Evolutionary conservation across 2,329 filamentous ascomycete species (phyloP), one percentile per base, ranked within the genome.

Genomic region (Fusarium acutatum): DNA sequence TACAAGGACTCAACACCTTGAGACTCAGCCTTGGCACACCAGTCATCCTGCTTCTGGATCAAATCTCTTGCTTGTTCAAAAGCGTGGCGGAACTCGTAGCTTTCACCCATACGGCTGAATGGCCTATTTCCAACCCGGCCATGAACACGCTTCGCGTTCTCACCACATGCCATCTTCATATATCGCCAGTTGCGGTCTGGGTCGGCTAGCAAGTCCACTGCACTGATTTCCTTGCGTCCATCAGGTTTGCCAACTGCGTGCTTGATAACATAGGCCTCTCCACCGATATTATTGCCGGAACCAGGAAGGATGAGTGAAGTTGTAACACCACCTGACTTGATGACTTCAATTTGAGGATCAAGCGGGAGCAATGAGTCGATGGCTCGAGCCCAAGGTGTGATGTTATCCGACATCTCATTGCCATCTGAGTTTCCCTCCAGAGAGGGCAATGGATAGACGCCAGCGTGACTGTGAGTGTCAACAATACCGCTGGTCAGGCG

Each of bases 141-240:
- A 67, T 92, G 91, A 2, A 89, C 82, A 2, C 86, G 82, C 82
- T 92, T 92, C 4, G 91, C 84, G 75, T 93, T 93, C 81, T 93
- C 91, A 40, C 91, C 91, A 72, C 91, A 93, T 0, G 92, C 92
- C 91, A 93, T 93, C 83, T 94, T 93, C 86, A 94, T 92, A 80
- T 92, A 93, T 26, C 92, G 86, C 88, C 90, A 92, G 67, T 84
- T 88, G 28, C 85, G 84, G 46, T 91, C 90, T 1, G 91, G 91
- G 58, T 92, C 90, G 3, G 91, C 91, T 15, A 93, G 84, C 83
- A 93, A 86, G 72, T 92, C 88, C 30, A 85, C 82, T 6, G 88
- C 89, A 60, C 90, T 92, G 47, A 91, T 87, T 79, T 93, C 91
- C 22, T 85, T 82, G 28, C 91, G 87, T 7, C 91, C 89, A 71